Conservation (phyloP, 305 asterid species). For the Ruellia speciosa region DNA sequence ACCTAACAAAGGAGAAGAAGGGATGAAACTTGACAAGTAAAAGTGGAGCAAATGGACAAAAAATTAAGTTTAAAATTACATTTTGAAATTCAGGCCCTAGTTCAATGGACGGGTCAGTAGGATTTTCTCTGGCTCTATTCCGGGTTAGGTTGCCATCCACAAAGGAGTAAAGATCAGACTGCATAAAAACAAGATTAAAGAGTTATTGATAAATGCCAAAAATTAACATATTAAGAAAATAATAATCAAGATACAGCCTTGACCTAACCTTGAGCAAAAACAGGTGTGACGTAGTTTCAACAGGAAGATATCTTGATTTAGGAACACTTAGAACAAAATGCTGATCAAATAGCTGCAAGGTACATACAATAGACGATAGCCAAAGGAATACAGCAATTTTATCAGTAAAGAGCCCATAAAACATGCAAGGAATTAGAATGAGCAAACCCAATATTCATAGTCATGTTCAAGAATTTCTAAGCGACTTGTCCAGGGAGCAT, state of each 20-base stretch:
- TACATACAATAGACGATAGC: conserved; percentile 18
- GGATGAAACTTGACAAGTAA: conserved; percentile 10
- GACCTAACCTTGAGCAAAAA: conserved; percentile 66
- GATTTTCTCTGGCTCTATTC: conserved; percentile 60
- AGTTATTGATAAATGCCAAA: conserved; percentile 14
- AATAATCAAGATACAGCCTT: conserved; percentile 11
- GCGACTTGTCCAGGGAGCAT: conserved; percentile 1
- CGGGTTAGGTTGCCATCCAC: conserved; percentile 51
- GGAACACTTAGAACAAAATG: conserved; percentile 60
- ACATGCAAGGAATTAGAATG: conserved; percentile 7
- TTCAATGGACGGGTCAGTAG: conserved; percentile 60
- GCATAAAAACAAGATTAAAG: conserved; percentile 27
- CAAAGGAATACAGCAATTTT: conserved; percentile 2
- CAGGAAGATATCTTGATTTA: conserved; percentile 65
- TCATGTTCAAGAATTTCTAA: conserved; percentile 15
- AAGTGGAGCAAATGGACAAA: conserved; percentile 10
- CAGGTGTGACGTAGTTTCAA: conserved; percentile 67
- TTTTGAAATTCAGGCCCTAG: conserved; percentile 65
- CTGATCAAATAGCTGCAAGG: conserved; percentile 54
- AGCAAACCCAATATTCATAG: background rate
- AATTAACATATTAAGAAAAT: conserved; percentile 10
- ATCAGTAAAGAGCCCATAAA: conserved; percentile 7
- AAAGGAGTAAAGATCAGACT: conserved; percentile 73
- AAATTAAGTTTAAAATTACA: conserved; percentile 26
- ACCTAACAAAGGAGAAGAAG: conserved; percentile 35